Evolutionary conservation across 768 basidiomycete genomes (phyloP).

Genomic region (Hortiboletus flavorubellus): DNA sequence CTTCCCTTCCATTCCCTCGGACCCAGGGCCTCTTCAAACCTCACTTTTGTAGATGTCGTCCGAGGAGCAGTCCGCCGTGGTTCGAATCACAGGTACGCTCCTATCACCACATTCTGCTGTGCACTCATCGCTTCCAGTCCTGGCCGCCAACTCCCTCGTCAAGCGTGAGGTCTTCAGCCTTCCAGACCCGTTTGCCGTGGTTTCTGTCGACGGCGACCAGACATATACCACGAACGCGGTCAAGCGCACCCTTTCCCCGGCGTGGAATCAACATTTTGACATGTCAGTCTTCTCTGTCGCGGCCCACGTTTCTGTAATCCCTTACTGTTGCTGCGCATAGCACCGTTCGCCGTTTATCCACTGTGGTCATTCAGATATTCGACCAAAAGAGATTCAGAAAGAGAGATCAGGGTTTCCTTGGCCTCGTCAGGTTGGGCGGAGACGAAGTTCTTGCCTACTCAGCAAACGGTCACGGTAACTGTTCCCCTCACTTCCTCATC

Average conservation of each 20-base stretch:
- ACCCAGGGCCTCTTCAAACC: neutral
- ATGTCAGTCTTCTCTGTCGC: constrained; percentile 50
- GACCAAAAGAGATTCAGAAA: constrained; percentile 88
- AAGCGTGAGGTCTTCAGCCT: constrained; percentile 79
- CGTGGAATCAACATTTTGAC: constrained; percentile 87
- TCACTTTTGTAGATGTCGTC: constrained; percentile 18
- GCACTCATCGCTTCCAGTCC: constrained; percentile 46
- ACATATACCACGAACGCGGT: constrained; percentile 72
- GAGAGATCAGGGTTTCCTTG: constrained; percentile 78
- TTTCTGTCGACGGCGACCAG: constrained; percentile 84
- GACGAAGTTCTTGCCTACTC: constrained; percentile 52
- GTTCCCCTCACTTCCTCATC: neutral
- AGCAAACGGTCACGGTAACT: constrained; percentile 43
- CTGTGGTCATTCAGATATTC: constrained; percentile 82
- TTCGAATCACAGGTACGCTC: constrained; percentile 26
- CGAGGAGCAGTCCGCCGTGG: constrained; percentile 8
- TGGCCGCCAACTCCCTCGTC: constrained; percentile 68
- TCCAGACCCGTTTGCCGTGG: constrained; percentile 86
- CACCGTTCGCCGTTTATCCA: constrained; percentile 68
- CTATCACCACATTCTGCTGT: neutral
- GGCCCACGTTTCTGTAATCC: neutral
- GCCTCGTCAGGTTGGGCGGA: constrained; percentile 53
- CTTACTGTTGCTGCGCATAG: constrained; percentile 34
- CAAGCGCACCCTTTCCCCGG: constrained; percentile 63
- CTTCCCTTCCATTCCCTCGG: neutral